phyloP scores from a whole-genome alignment of 495 filamentous ascomycete species.

The Neurospora pannonica region DNA sequence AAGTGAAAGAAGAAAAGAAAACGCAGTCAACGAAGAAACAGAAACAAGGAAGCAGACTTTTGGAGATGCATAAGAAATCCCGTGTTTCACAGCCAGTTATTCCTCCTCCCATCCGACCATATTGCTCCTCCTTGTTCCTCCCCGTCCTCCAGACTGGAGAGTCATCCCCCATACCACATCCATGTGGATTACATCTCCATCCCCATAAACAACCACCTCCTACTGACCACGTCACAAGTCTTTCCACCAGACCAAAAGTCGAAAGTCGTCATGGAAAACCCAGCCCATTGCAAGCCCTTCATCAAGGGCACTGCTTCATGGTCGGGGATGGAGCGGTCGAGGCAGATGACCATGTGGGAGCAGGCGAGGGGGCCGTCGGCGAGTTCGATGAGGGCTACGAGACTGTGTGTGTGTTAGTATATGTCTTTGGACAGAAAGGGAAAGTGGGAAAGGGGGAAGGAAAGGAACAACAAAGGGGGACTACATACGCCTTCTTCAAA shows the following conservation, averaged over 20 bases:
- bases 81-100: background rate
- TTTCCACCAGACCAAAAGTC: conserved; percentile 54
- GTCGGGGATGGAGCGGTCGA: conserved; percentile 55
- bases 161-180: too few relatives aligned
- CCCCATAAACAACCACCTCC: conserved; percentile 73
- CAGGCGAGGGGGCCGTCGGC: conserved; percentile 64
- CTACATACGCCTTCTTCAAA: conserved; percentile 85
- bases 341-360: conserved; percentile 67
- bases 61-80: background rate
- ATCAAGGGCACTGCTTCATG: conserved; percentile 54
- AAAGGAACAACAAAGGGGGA: too few relatives aligned
- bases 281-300: conserved; percentile 83
- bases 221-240: conserved; percentile 45
- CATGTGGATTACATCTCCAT: conserved; percentile 57
- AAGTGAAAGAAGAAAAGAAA: background rate
- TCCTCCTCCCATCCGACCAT: background rate
- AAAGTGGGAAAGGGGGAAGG: background rate
- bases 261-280: conserved; percentile 73
- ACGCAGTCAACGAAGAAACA: background rate
- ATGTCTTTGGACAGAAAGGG: background rate
- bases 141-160: too few relatives aligned
- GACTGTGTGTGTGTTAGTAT: conserved; percentile 35
- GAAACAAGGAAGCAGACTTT: background rate
- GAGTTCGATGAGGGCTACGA: conserved; percentile 87
- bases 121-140: background rate